Base-by-base conservation (phyloP, 805 yeast species). In the Candida maesae region DNA sequence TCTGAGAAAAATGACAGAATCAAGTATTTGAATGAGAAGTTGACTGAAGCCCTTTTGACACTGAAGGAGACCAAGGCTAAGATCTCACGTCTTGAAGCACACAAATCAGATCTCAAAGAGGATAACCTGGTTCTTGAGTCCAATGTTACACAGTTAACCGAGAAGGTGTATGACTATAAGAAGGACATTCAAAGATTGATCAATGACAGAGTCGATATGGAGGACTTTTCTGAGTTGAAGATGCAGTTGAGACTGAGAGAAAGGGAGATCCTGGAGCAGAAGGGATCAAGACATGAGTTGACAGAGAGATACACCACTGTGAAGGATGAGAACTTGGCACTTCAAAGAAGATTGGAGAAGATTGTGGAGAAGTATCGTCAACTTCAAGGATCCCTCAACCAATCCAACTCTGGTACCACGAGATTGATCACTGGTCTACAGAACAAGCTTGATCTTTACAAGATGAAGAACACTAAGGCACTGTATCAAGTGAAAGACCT, bases 401-500 rank as follows among this genome's bases (percentile, higher is more conserved):
- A 57, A 4, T 46, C 48, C 16, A 23, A 14, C n/a, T 6, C 39
- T 14, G 31, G 39, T 6, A 10, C 36, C 3, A 28, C 39, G 8
- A 30, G 38, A n/a, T 12, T 33, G 4, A n/a, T 35, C 21, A 11
- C 18, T 5, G 31, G 9, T 12, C 53, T 66, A 25, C 66, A 66
- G 33, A 62, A 63, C 35, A 76, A 75, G 52, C 58, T 67, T 45
- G 68, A 68, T 25, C 66, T 71, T 41, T 72, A 68, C 55, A 68
- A 63, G 48, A 69, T 77, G 38, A 73, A 70, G 49, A 59, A 74
- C 35, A 67, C 68, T 34, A 78, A 76, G 42, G 55, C 68, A 38
- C 61, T 65, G 36, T 60, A 63, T 32, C 44, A 51, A 32, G 55
- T 58, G 17, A 52, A 59, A 9, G 73, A 67, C 46, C 56, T 68